Base-by-base conservation (phyloP, 768 basidiomycete species). In the Phanerodontia chrysosporium region DNA sequence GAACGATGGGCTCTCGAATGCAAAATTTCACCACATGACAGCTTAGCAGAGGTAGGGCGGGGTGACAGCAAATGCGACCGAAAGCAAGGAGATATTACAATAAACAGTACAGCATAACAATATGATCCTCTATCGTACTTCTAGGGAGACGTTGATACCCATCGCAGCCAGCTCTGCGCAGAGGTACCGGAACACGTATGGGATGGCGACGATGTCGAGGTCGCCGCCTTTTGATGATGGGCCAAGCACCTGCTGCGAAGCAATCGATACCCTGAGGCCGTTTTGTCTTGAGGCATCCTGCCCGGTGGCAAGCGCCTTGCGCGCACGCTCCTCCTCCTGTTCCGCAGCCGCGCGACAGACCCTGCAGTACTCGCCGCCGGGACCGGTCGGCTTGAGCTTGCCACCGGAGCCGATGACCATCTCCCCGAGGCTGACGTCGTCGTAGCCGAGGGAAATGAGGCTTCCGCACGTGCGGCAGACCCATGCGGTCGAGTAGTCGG, bases 401-500 rank as follows among this genome's bases (percentile, higher is more conserved):
- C 77, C 80, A 24, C 80, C 76, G 13, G 75, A 67, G 4, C 82
- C 85, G 55, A 78, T 71, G 55, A 80, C 77, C 56, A 76, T 77
- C 72, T 86, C 86, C 57, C 91, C 89, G 21, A 91, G 77, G 60
- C 78, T 83, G 69, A 87, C 78, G 70, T 97, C 92, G 62, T 98
- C 95, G 73, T 96, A 98, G 24, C 97, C 97, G 55, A 99, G 80
- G 9, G 95, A 95, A 66, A 98, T 92, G 55, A 99, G 80, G 69
- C 92, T 95, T 18, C 97, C 97, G 70, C 97, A 99, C 1, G 87
- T 90, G 55, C 97, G 83, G 74, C 97, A 99, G 12, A 98, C 95
- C 97, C 97, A 99, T 3, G 97, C 92, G 0, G 95, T 98, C 27
- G 97, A 98, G 74, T 98, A 99, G 74, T 99, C 97, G 27, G 96